A percentile compares a stretch with the other conserved stretches of the same genome.
Conservation (phyloP, 2,329 filamentous ascomycete genomes). For the Fusarium sp. region DNA sequence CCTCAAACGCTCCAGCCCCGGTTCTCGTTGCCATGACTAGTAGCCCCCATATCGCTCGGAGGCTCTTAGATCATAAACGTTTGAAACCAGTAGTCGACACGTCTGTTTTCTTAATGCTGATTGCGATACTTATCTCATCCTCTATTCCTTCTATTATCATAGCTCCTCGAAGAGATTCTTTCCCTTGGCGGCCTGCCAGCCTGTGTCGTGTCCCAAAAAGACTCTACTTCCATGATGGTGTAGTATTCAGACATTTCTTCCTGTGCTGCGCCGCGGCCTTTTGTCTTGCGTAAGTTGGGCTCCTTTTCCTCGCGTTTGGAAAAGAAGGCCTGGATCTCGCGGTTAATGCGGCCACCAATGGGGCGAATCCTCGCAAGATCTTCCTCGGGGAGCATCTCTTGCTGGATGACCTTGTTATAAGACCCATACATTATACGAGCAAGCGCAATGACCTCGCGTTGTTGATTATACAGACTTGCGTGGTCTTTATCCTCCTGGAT, state of each 20-base stretch:
- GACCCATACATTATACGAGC: conserved; percentile 59
- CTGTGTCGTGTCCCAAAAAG: conserved; percentile 50
- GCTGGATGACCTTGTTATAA: conserved; percentile 57
- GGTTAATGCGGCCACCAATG: conserved; percentile 52
- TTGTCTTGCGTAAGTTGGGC: conserved; percentile 46
- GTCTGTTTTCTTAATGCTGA: not conserved
- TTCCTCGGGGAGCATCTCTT: conserved; percentile 53
- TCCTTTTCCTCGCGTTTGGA: conserved; percentile 49
- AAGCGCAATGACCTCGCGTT: conserved; percentile 57
- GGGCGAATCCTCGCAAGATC: conserved; percentile 50
- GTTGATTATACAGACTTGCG: conserved; percentile 48
- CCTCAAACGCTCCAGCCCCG: too few relatives aligned
- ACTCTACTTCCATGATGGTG: conserved; percentile 33
- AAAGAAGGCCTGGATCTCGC: conserved; percentile 53
- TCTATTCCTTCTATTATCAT: not conserved
- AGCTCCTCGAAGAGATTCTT: not conserved
- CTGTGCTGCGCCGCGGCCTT: conserved; percentile 31
- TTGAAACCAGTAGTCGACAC: not conserved
- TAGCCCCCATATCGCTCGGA: not conserved
- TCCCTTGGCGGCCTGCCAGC: conserved; percentile 11
- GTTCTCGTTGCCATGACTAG: not conserved
- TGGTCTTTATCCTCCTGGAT: conserved; percentile 42
- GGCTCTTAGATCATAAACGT: not conserved
- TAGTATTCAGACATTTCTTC: conserved; percentile 38
- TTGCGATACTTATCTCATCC: not conserved